Evolutionary conservation across 164 flowering plant species (phyloP), one percentile per base, ranked within the genome.

Genomic region (Buxus sempervirens): DNA sequence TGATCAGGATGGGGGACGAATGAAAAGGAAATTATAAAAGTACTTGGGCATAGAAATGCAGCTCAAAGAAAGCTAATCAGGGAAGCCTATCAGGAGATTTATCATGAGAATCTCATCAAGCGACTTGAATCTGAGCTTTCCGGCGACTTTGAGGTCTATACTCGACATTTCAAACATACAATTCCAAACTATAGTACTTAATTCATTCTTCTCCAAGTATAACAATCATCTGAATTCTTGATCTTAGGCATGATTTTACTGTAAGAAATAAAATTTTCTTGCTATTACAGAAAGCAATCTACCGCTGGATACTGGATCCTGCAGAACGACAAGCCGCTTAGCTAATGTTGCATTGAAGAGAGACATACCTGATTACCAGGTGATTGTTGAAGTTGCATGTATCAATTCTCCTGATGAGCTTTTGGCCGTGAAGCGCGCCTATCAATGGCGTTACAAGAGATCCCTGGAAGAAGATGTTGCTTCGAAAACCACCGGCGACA

Each of bases 391-490:
- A 73, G 74, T 85, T 8, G 81, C 87, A 1, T 80, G 88, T 66
- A 76, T 83, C 18, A 64, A 77, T 22, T 78, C 90, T 2, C 76
- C 95, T 2, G 76, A 73, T 16, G 93, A 86, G 67, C 78, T 88
- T 7, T 80, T 90, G 67, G 82, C 72, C 6, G 80, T 78, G 15
- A 88, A 79, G 68, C 86, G 86, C 32, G 93, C 90, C 56, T 93
- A 93, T 70, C 91, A 89, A 51, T 64, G 69, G 27, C 90, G 89
- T 19, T 89, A 72, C 76, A 83, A 84, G 80, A 84, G 25, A 49
- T 89, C 94, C 21, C 69, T 93, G 60, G 98, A 93, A 70, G 98
- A 93, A 74, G 94, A 93, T 66, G 81, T 93, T 48, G 92, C 97
- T 55, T 66, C 75, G 6, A 85, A 86, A 69, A 79, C 88, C 26